Conservation (phyloP, 257 asterid genomes). For the Cordia subcordata region DNA sequence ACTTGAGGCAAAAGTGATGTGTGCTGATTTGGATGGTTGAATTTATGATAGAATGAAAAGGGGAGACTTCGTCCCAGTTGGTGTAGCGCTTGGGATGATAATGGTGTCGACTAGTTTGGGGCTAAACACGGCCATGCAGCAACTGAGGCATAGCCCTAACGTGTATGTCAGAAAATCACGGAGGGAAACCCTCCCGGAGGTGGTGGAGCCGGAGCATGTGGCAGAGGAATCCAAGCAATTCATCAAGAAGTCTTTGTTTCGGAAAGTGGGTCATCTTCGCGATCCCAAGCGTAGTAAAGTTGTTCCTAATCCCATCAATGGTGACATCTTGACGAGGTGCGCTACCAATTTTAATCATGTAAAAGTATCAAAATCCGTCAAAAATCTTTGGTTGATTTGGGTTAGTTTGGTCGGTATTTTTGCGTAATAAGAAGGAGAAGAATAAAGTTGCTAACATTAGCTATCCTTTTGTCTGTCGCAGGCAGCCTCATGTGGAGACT, state of each 20-base stretch:
- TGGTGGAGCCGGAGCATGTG: conserved; percentile 32
- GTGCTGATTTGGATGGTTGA: not conserved
- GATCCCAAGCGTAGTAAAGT: conserved; percentile 20
- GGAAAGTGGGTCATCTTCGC: conserved; percentile 37
- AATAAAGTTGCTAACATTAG: not conserved
- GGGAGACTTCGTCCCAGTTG: conserved; percentile 25
- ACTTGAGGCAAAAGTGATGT: too few relatives aligned
- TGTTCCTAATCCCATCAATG: conserved; percentile 25
- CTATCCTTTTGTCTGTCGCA: not conserved
- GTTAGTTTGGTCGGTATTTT: too few relatives aligned
- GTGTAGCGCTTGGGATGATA: conserved; percentile 31
- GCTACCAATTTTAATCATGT: too few relatives aligned
- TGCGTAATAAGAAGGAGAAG: not conserved
- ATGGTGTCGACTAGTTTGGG: conserved; percentile 16
- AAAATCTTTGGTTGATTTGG: too few relatives aligned
- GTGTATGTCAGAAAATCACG: conserved; percentile 31
- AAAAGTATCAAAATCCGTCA: too few relatives aligned
- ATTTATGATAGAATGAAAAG: not conserved
- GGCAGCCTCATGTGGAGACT: conserved; percentile 18
- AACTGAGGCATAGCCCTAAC: conserved; percentile 21
- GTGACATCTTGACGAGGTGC: conserved; percentile 19
- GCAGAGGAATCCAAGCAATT: conserved; percentile 19
- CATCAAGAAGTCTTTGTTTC: conserved; percentile 29
- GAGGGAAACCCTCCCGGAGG: conserved; percentile 33
- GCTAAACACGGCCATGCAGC: conserved; percentile 18